phyloP scores from a whole-genome alignment of 805 yeast genomes.

The Wickerhamomyces chambardii region DNA sequence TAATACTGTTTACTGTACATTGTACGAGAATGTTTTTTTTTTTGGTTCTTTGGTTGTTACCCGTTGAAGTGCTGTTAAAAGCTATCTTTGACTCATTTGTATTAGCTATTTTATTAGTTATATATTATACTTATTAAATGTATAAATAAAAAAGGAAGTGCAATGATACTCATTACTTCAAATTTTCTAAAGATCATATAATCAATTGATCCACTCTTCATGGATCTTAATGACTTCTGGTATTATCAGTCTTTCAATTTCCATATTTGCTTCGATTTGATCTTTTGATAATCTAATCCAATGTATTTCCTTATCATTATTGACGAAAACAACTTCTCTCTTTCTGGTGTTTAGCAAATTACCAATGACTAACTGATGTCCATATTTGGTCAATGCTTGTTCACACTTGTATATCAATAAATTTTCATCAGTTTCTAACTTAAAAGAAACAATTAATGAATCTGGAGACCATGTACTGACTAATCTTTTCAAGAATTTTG shows the following conservation, averaged over 20 bases:
- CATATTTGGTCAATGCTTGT: constrained; percentile 75
- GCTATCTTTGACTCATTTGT: too few species aligned
- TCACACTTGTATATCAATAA: constrained; percentile 69
- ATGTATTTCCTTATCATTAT: constrained; percentile 25
- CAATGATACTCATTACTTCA: too few species aligned
- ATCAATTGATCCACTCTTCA: constrained; percentile 41
- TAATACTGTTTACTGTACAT: too few species aligned
- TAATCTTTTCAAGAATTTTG: constrained; percentile 80
- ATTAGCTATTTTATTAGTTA: too few species aligned
- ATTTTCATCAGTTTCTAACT: constrained; percentile 77
- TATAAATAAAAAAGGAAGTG: too few species aligned
- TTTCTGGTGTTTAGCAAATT: constrained; percentile 86
- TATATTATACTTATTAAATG: too few species aligned
- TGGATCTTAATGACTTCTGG: constrained; percentile 70
- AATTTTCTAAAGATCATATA: too few species aligned
- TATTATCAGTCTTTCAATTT: constrained; percentile 73
- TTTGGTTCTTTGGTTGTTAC: too few species aligned
- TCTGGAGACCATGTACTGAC: constrained; percentile 94
- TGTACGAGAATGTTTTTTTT: too few species aligned
- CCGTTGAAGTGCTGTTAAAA: too few species aligned
- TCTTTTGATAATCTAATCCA: constrained; percentile 45
- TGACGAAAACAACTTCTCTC: constrained; percentile 79
- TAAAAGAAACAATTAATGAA: constrained; percentile 91
- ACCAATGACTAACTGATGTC: constrained; percentile 92
- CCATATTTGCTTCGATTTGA: constrained; percentile 32